Base-by-base conservation (phyloP, 179 eudicot species). In the Silene vulgaris region DNA sequence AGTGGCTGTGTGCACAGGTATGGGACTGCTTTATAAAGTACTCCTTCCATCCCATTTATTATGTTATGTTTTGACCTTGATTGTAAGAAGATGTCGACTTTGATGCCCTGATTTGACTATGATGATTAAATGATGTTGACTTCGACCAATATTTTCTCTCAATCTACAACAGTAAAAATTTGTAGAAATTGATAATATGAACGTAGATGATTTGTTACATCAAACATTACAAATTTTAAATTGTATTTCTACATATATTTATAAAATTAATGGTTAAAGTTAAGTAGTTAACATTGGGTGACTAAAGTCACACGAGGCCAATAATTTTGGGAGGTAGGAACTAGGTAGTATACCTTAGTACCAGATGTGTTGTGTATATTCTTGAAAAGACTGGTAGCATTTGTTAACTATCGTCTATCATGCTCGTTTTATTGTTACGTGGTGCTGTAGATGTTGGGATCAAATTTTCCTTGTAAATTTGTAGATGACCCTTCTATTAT, bases 1-100 rank as follows among this genome's bases (percentile, higher is more conserved):
- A 90, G 60, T 94, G 97, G 98, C 87, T 94, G 52, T 94, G 97
- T 75, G 76, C 86, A 19, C 98, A 94, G 96, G 98, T 94, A 52
- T 80, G 77, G 71, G 8, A 21, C 43, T 52, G 13, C 70, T 40
- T 56, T 74, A 5, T 37, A 29, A 8, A 9, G 52, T 69, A 37
- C 14, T 66, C 14, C 71, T 17, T 66, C 56, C 56, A 52, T 52
- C 57, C 57, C 57, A 14, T 52, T 12, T 52, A 52, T 14, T 52
- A 13, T 12, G n/a, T 14, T 5, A 12, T 52, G n/a, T 52, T 52
- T 52, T 52, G 17, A 52, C 17, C n/a, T 12, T 52, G 57, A 52
- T 52, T 1, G n/a, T 52, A 12, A 12, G 56, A 50, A 2, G 57
- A 52, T 52, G 57, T 52, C 9, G n/a, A 52, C 57, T 52, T 52